Evolutionary conservation across 306 rosid species (phyloP), one percentile per base, ranked within the genome.

Genomic region (Potentilla sterilis): DNA sequence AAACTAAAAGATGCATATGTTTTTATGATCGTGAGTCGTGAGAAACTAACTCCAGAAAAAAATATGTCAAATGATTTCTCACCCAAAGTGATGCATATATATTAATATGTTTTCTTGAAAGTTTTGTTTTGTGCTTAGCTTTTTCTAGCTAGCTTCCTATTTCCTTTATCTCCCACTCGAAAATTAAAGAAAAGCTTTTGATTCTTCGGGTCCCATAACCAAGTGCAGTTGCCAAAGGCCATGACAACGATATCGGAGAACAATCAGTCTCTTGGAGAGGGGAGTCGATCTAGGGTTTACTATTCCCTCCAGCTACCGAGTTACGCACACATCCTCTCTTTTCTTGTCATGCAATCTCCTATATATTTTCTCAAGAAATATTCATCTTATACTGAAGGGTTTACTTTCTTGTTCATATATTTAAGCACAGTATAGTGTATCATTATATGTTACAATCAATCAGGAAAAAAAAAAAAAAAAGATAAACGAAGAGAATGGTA

Each of bases 141-240:
- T 61, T 61, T 59, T 59, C 49, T 40, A 72, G 76, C 15, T n/a
- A 37, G 38, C 61, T 66, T 63, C 67, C 9, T 75, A 21, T 15
- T 57, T 68, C 61, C 77, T 82, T 82, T 72, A 47, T 52, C 69
- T 81, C 48, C 78, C 88, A 79, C 81, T 75, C 66, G 19, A 52
- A 59, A 70, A 49, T 35, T 35, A 63, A 76, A 59, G 13, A 65
- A 80, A 67, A 62, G 14, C 59, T 72, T 78, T 72, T 76, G 75
- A 80, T 82, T 80, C 81, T 52, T 64, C 55, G 73, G 80, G 85
- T 72, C 88, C 81, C 85, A 57, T 61, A 49, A 19, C 69, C 9
- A 40, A 49, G 76, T 76, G 79, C 59, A 78, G 21, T 41, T 70
- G 79, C 70, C 65, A 9, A 75, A 69, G 75, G 35, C 11, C 75